Evolutionary conservation across 2,329 filamentous ascomycete species (phyloP).

Genomic region (Hypomyces rosellus): DNA sequence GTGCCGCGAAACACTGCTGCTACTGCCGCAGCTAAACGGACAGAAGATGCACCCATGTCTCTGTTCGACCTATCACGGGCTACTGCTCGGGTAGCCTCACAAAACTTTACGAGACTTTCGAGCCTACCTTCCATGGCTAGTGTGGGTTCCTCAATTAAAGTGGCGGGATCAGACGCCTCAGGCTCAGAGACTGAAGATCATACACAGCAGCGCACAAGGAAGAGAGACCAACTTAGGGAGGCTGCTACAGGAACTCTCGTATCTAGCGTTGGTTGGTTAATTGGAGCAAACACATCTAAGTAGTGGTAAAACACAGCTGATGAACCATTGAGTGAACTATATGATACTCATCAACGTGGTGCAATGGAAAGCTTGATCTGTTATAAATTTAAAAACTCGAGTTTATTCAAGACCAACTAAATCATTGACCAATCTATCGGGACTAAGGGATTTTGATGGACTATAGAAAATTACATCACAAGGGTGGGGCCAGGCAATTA

Average conservation of each 20-base stretch:
- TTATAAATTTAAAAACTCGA: too few species aligned
- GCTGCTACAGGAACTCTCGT: constrained; percentile 62
- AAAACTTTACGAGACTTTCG: constrained; percentile 51
- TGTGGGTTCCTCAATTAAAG: not conserved
- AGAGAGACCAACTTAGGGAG: constrained; percentile 64
- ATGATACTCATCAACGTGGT: too few species aligned
- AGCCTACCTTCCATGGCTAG: constrained; percentile 35
- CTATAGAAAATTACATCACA: too few species aligned
- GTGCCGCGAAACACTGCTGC: constrained; percentile 28
- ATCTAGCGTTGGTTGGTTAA: constrained; percentile 61
- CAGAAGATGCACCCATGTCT: constrained; percentile 56
- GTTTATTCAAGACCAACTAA: too few species aligned
- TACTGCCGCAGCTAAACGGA: constrained; percentile 28
- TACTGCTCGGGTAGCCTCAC: constrained; percentile 52
- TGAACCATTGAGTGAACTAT: too few species aligned
- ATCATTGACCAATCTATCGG: too few species aligned
- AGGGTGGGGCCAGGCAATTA: too few species aligned
- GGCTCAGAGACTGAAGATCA: constrained; percentile 20
- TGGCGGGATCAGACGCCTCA: not conserved
- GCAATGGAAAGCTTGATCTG: too few species aligned
- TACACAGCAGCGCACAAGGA: constrained; percentile 46
- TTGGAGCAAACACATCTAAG: constrained; percentile 44
- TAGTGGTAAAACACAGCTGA: not conserved
- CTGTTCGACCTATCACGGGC: constrained; percentile 59
- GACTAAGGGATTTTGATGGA: too few species aligned